Evolutionary conservation across 345 rosid species (phyloP).

Genomic region (Gossypium anomalum): DNA sequence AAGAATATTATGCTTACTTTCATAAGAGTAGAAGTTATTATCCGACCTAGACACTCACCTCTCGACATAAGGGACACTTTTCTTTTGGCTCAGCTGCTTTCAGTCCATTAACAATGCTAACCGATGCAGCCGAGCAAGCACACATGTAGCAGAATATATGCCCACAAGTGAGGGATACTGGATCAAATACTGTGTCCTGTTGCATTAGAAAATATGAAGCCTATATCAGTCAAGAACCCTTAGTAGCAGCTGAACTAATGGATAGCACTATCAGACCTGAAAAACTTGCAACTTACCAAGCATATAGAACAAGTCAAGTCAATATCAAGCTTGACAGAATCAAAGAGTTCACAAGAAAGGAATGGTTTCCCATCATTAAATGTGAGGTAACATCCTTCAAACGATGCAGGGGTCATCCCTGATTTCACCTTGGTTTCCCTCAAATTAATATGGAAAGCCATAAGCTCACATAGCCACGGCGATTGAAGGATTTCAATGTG

Average conservation of each 20-base stretch:
- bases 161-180: constrained; percentile 80
- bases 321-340: constrained; percentile 73
- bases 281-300: constrained; percentile 60
- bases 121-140: constrained; percentile 93
- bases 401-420: constrained; percentile 43
- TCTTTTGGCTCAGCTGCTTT: constrained; percentile 54
- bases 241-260: neutral
- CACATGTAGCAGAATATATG: constrained; percentile 93
- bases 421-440: constrained; percentile 50
- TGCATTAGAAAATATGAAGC: neutral
- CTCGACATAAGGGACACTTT: constrained; percentile 87
- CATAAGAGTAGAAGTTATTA: neutral
- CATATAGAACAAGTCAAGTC: constrained; percentile 94
- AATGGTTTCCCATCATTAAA: constrained; percentile 66
- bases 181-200: constrained; percentile 92
- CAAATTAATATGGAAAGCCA: constrained; percentile 87
- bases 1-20: too few species aligned
- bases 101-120: constrained; percentile 69
- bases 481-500: constrained; percentile 87
- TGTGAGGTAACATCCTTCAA: constrained; percentile 57
- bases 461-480: constrained; percentile 94
- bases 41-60: constrained; percentile 39
- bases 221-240: neutral
- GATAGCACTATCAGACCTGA: neutral
- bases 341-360: constrained; percentile 69